These are phyloP conservation scores for Starmerella ratchasimensis DNA, from an alignment of 805 yeast genomes.

Conservation along the genomic window DNA sequence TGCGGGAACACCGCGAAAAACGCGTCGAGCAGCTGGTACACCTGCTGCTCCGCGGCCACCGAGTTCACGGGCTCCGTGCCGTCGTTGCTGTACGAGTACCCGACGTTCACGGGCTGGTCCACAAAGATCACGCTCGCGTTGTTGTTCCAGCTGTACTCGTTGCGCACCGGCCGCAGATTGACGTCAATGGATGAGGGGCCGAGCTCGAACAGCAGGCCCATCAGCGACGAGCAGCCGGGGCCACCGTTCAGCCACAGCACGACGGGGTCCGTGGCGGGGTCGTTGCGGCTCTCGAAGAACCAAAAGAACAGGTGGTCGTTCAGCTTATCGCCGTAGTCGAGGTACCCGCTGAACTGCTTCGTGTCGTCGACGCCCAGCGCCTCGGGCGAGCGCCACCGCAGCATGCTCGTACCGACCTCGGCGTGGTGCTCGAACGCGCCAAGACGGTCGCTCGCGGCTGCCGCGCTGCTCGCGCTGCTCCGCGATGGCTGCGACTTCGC, in stretches of 20 bases:
- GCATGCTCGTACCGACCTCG: too few relatives aligned
- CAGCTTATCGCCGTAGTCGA: conserved; percentile 57
- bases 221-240: conserved; percentile 87
- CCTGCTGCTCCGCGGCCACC: conserved; percentile 72
- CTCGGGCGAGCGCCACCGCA: conserved; percentile 31
- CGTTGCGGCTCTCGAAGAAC: conserved; percentile 76
- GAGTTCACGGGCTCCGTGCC: conserved; percentile 24
- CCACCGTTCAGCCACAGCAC: conserved; percentile 91
- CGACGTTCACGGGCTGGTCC: conserved; percentile 92
- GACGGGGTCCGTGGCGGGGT: conserved; percentile 77
- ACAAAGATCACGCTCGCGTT: conserved; percentile 85
- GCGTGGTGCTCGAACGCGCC: background rate
- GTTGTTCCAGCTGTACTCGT: conserved; percentile 82
- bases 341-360: conserved; percentile 62
- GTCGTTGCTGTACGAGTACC: conserved; percentile 56
- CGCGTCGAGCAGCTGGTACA: conserved; percentile 69
- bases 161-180: conserved; percentile 54
- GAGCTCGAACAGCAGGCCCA: conserved; percentile 87
- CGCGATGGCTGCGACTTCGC: too few relatives aligned
- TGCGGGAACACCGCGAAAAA: conserved; percentile 83
- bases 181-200: conserved; percentile 78
- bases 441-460: background rate
- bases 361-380: conserved; percentile 67
- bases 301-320: conserved; percentile 77
- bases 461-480: background rate